These are phyloP conservation scores for Vanrija sp. DNA, from an alignment of 1,284 basidiomycete genomes.

Conservation along the genomic window DNA sequence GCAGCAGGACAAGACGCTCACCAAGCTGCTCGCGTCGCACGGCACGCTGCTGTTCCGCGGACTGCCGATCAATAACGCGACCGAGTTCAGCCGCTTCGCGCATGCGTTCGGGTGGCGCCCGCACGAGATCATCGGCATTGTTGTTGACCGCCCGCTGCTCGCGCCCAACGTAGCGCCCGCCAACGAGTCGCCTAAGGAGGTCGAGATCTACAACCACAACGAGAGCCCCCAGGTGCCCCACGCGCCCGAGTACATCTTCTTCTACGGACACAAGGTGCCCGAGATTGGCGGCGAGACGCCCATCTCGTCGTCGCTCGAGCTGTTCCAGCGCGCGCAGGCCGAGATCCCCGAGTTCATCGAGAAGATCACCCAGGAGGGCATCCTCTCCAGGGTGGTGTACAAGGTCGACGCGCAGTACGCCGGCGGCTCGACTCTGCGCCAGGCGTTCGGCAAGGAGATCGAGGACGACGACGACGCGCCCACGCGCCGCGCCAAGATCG, in stretches of 20 bases:
- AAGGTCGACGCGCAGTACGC: conserved; percentile 7
- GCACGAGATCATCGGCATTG: conserved; percentile 19
- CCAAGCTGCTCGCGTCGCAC: conserved; percentile 9
- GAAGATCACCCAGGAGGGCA: conserved; percentile 5
- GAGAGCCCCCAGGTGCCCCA: conserved; percentile 18
- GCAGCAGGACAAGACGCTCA: conserved; percentile 3
- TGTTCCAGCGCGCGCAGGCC: conserved; percentile 10
- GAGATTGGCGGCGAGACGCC: conserved; percentile 18
- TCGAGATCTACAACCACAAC: conserved; percentile 19
- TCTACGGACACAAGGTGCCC: conserved; percentile 10
- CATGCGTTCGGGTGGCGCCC: conserved; percentile 11
- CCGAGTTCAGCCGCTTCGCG: conserved; percentile 10
- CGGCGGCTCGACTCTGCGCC: conserved; percentile 7
- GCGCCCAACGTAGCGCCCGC: conserved; percentile 20
- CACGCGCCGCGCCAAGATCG: conserved; percentile 7
- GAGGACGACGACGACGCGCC: conserved; percentile 8
- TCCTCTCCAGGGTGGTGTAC: conserved; percentile 8
- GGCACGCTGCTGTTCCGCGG: conserved; percentile 20
- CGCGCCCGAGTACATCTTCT: conserved; percentile 17
- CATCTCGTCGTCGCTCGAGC: conserved; percentile 10
- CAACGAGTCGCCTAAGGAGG: conserved; percentile 13
- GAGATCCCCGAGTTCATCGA: conserved; percentile 19
- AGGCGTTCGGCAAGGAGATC: conserved; percentile 19
- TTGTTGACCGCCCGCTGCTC: conserved; percentile 9
- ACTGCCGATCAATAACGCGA: neutral